A percentile compares a stretch with the other conserved stretches of the same genome.
Evolutionary conservation across 2,329 filamentous ascomycete species (phyloP).

Genomic region (Stemphylium vesicarium): DNA sequence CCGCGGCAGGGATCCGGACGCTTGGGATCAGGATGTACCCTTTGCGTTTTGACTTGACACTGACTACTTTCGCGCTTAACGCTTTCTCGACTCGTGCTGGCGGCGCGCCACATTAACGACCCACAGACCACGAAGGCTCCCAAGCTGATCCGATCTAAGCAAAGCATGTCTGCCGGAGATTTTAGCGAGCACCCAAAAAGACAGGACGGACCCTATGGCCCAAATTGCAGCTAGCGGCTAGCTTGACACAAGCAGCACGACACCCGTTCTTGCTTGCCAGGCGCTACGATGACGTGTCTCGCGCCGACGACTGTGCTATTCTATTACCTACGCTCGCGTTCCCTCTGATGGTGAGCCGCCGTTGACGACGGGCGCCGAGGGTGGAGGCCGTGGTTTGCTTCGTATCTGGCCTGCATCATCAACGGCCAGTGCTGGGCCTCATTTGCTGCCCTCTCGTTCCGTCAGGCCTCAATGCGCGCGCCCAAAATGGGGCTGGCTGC

Average conservation of each 20-base stretch:
- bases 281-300: slow-evolving; percentile 42
- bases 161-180: slow-evolving; percentile 36
- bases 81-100: slow-evolving; percentile 43
- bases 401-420: neutral
- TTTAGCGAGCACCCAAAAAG: slow-evolving; percentile 39
- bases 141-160: slow-evolving; percentile 41
- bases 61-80: slow-evolving; percentile 37
- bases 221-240: slow-evolving; percentile 31
- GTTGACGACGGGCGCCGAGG: neutral
- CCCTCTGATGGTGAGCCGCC: neutral
- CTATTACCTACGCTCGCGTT: slow-evolving; percentile 16
- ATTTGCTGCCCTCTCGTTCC: slow-evolving; percentile 35
- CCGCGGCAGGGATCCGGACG: slow-evolving; percentile 46
- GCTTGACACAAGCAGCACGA: slow-evolving; percentile 41
- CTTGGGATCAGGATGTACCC: slow-evolving; percentile 40
- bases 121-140: slow-evolving; percentile 40
- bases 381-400: neutral
- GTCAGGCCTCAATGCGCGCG: slow-evolving; percentile 39
- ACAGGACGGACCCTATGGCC: slow-evolving; percentile 19
- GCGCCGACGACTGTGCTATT: neutral
- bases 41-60: slow-evolving; percentile 42
- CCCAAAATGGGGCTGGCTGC: slow-evolving; percentile 40
- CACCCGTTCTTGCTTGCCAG: slow-evolving; percentile 19
- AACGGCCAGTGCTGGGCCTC: slow-evolving; percentile 21
- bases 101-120: slow-evolving; percentile 45